Base-by-base conservation (phyloP, 2,329 filamentous ascomycete species). In the Pseudogymnoascus sp. region DNA sequence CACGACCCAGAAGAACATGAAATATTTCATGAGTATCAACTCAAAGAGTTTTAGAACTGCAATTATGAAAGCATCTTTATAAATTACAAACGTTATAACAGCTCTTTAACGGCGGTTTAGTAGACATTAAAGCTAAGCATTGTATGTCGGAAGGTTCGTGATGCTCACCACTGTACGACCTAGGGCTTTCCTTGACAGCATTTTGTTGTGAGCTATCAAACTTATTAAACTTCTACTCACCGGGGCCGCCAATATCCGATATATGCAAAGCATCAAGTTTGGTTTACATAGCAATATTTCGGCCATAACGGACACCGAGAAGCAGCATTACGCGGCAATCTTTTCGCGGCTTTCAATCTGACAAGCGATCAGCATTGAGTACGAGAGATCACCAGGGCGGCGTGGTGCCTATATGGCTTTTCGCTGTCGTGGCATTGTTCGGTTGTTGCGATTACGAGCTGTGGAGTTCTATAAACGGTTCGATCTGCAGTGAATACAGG, bases 371-470 rank as follows among this genome's bases (percentile, higher is more conserved):
- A 53, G 46, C 46, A 53, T 31, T 53, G 26, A 53, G 46, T 53
- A 53, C 46, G 46, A 53, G 46, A 31, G 46, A 53, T 53, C 46
- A 53, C n/a, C 46, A 53, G 46, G 46, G 46, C 26, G 26, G 12
- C 46, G 26, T 53, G 26, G 26, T 31, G 26, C 26, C 26, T 33
- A 19, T 53, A 19, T 53, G 46, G 46, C 31, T 31, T n/a, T 53
- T n/a, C 26, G 46, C 14, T 11, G 26, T n/a, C 16, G 46, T 53
- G 46, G 24, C n/a, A 53, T 53, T 12, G 46, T 31, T 33, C 46
- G 46, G 46, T 26, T 53, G 26, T 53, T 53, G 46, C 4, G 4
- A 19, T 53, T 53, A 53, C 46, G 46, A 31, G 46, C 16, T 31
- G n/a, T 31, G 26, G 46, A 31, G 11, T 31, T 26, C 46, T 53